phyloP scores from a whole-genome alignment of 306 rosid species.

The Pyrus pyrifolia region DNA sequence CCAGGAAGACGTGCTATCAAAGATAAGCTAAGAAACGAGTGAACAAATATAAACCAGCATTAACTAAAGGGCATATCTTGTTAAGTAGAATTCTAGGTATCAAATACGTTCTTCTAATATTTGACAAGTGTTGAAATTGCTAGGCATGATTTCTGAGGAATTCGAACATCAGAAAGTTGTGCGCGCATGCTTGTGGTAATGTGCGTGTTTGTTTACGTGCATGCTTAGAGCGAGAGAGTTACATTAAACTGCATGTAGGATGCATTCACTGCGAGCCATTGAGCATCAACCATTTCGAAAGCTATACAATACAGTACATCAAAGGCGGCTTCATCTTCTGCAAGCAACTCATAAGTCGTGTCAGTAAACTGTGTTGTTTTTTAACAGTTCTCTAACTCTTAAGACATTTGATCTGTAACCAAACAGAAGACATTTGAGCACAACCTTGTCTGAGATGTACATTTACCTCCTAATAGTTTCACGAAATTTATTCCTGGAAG shows the following conservation, averaged over 20 bases:
- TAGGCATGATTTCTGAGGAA: too few relatives aligned
- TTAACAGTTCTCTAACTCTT: background rate
- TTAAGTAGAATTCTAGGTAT: too few relatives aligned
- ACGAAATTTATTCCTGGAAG: constrained; percentile 75
- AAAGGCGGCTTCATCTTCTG: constrained; percentile 88
- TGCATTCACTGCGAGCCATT: constrained; percentile 91
- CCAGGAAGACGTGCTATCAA: too few relatives aligned
- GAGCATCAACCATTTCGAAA: constrained; percentile 94
- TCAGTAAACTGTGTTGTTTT: background rate
- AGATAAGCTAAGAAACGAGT: too few relatives aligned
- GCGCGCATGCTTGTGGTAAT: background rate
- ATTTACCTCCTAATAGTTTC: constrained; percentile 74
- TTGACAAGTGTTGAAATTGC: too few relatives aligned
- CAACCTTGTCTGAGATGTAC: background rate
- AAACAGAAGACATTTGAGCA: constrained; percentile 1
- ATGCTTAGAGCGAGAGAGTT: constrained; percentile 18
- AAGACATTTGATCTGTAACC: background rate
- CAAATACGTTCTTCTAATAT: too few relatives aligned
- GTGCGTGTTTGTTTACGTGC: background rate
- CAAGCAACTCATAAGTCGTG: constrained; percentile 5
- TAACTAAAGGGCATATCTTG: too few relatives aligned
- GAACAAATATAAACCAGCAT: too few relatives aligned
- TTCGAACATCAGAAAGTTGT: background rate
- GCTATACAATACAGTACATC: constrained; percentile 78
- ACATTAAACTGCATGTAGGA: constrained; percentile 95